Conservation (phyloP, 306 rosid species). For the Crotalaria pallida region DNA sequence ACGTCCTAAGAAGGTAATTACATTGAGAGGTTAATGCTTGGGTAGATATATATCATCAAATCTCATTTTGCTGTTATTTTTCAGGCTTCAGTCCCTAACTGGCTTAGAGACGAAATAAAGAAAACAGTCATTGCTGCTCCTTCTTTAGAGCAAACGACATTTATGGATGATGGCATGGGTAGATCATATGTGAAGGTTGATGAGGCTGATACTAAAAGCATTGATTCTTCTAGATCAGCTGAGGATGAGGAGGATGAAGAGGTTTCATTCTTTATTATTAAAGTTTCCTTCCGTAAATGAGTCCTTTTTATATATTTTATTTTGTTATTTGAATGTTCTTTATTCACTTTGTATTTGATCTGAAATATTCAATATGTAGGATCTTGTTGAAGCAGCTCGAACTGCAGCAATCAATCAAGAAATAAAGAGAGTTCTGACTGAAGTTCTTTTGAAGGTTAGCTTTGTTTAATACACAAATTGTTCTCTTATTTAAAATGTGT, state of each 20-base stretch:
- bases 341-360: slow-evolving; percentile 9
- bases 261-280: slow-evolving; percentile 41
- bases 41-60: slow-evolving; percentile 10
- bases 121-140: slow-evolving; percentile 74
- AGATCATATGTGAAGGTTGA: slow-evolving; percentile 51
- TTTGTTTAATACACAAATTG: slow-evolving; percentile 4
- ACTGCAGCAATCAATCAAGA: slow-evolving; percentile 85
- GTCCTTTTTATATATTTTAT: neutral
- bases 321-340: neutral
- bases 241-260: slow-evolving; percentile 95
- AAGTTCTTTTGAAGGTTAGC: slow-evolving; percentile 83
- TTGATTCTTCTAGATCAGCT: slow-evolving; percentile 76
- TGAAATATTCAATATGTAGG: slow-evolving; percentile 36
- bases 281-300: neutral
- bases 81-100: slow-evolving; percentile 93
- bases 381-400: slow-evolving; percentile 66
- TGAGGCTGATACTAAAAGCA: slow-evolving; percentile 70
- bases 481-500: slow-evolving; percentile 2
- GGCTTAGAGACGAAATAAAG: slow-evolving; percentile 96
- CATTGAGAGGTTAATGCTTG: slow-evolving; percentile 18
- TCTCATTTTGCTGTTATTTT: slow-evolving; percentile 25
- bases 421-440: slow-evolving; percentile 85
- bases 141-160: slow-evolving; percentile 50
- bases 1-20: slow-evolving; percentile 89
- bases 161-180: slow-evolving; percentile 45